phyloP scores from a whole-genome alignment of 1,284 basidiomycete species.

The Filobasidium uniguttulatum region DNA sequence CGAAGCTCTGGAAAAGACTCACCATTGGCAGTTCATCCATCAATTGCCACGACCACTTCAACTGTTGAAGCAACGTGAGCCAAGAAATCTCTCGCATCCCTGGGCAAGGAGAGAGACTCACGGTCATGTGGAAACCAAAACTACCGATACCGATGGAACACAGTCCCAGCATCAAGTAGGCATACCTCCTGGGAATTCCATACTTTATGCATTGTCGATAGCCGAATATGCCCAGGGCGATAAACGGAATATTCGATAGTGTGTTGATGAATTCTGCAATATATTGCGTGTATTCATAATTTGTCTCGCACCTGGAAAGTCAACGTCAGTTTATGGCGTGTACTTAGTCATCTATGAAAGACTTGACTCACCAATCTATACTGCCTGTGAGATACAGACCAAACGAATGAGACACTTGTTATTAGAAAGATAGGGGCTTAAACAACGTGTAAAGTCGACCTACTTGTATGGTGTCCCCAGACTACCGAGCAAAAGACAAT shows the following conservation, averaged over 20 bases:
- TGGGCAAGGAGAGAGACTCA: background rate
- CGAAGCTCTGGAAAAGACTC: conserved; percentile 14
- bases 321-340: conserved; percentile 5
- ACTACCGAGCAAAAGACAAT: no score
- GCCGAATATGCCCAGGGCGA: conserved; percentile 36
- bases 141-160: conserved; percentile 32
- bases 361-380: conserved; percentile 14
- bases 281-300: conserved; percentile 33
- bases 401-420: background rate
- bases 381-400: background rate
- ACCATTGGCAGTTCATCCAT: conserved; percentile 39
- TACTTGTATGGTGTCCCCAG: conserved; percentile 28
- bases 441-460: background rate
- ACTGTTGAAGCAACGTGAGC: conserved; percentile 3
- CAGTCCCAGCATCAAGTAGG: conserved; percentile 28
- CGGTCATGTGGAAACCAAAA: conserved; percentile 33
- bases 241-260: conserved; percentile 38
- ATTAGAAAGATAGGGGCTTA: background rate
- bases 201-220: conserved; percentile 17
- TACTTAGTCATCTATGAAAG: background rate
- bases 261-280: conserved; percentile 38
- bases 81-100: background rate
- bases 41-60: conserved; percentile 37
- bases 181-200: conserved; percentile 24
- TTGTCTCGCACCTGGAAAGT: conserved; percentile 34